Percentiles rank a stretch among this genome's conserved stretches.
phyloP scores from a whole-genome alignment of 306 rosid genomes.

The Delonix regia region DNA sequence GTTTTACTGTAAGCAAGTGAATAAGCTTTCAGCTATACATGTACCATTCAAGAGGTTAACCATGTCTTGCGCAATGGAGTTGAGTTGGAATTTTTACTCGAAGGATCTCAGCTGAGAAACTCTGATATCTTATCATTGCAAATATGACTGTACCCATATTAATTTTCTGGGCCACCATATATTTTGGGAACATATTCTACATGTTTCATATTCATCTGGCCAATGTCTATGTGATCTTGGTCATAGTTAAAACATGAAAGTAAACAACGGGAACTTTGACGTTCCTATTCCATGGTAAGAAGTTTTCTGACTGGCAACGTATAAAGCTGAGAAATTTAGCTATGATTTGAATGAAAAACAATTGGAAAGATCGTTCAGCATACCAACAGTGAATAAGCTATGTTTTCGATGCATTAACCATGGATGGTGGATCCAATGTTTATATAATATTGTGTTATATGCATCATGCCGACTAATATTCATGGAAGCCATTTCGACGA shows the following conservation, averaged over 20 bases:
- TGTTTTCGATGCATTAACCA: neutral
- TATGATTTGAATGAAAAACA: neutral
- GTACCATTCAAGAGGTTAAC: slow-evolving; percentile 17
- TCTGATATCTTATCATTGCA: slow-evolving; percentile 16
- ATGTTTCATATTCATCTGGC: neutral
- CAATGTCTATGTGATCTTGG: slow-evolving; percentile 26
- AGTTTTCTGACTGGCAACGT: neutral
- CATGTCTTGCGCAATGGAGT: slow-evolving; percentile 17
- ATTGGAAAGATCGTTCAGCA: neutral
- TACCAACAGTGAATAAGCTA: neutral
- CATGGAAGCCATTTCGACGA: neutral
- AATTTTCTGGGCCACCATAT: slow-evolving; percentile 18
- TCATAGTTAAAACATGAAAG: neutral
- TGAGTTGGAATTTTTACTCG: slow-evolving; percentile 27
- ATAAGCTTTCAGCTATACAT: slow-evolving; percentile 28
- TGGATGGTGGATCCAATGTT: neutral
- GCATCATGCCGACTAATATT: neutral
- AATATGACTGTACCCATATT: neutral
- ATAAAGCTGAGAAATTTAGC: neutral
- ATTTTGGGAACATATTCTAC: slow-evolving; percentile 20
- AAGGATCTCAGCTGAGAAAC: slow-evolving; percentile 15
- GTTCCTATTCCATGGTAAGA: neutral
- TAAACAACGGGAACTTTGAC: slow-evolving; percentile 1
- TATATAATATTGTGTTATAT: neutral
- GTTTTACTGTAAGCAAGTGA: slow-evolving; percentile 38